Base-by-base conservation (phyloP, 805 yeast genomes). In the Hanseniaspora clermontiae region DNA sequence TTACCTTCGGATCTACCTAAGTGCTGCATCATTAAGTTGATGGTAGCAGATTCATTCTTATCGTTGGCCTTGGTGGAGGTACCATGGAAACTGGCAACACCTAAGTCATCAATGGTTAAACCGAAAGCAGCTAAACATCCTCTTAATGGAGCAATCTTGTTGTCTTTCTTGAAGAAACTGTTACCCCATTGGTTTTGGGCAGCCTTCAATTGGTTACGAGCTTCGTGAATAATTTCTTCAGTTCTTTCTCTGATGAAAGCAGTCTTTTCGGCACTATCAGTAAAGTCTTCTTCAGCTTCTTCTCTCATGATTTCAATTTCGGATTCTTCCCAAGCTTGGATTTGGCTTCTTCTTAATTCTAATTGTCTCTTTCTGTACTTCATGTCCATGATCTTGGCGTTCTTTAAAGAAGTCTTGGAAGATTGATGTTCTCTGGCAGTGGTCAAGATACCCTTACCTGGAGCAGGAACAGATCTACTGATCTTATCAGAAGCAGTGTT, bases 381-480 rank as follows among this genome's bases (percentile, higher is more conserved):
- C 70, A 93, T 83, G 71, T 89, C 87, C 74, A 93, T 75, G 73
- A 87, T 75, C 60, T 91, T 84, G 58, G 93, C 75, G 77, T 80
- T 84, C 72, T 84, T 83, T 76, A 83, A 77, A 65, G 77, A 79
- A 14, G 57, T 42, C 51, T 53, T 53, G 20, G 57, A 53, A 64
- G 89, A 87, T 64, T 84, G 91, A 68, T 83, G 81, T 76, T 95
- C 98, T 68, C 95, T 84, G 58, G 98, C 98, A 68, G 96, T 88
- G 60, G 98, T 93, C 77, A 93, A 79, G 63, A 93, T 86, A 84
- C 99, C 99, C 77, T 91, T 88, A 72, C 99, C 99, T 74, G 99
- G 99, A 68, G 98, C 98, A 62, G 99, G 99, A 63, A 93, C 91
- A 51, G 97, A 90, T 76, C 97, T 85, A 69, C 97, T 97, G 70